Conservation (phyloP, 1,284 basidiomycete species). For the Phlebopus sp. region DNA sequence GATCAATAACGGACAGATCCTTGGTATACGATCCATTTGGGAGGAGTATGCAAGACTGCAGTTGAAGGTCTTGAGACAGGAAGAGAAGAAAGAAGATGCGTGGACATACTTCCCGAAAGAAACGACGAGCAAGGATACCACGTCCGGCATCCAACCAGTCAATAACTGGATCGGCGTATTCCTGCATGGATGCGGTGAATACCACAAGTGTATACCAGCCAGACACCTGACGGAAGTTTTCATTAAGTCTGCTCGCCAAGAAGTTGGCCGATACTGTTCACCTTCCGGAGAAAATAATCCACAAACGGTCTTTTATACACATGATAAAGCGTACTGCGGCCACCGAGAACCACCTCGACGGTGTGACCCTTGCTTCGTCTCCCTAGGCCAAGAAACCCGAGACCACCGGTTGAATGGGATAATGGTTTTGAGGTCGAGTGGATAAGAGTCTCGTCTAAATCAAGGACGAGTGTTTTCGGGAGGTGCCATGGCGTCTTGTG, state of each 20-base stretch:
- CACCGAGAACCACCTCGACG: slow-evolving; percentile 94
- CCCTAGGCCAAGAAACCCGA: slow-evolving; percentile 63
- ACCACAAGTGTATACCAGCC: slow-evolving; percentile 99
- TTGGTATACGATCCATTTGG: slow-evolving; percentile 95
- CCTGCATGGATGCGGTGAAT: slow-evolving; percentile 98
- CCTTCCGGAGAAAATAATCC: slow-evolving; percentile 94
- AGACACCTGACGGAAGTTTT: slow-evolving; percentile 67
- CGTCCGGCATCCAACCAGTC: slow-evolving; percentile 98
- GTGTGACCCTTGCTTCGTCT: slow-evolving; percentile 74
- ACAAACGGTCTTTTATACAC: slow-evolving; percentile 98
- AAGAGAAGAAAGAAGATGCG: slow-evolving; percentile 2
- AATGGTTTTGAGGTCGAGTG: slow-evolving; percentile 91
- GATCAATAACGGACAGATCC: slow-evolving; percentile 84
- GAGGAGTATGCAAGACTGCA: slow-evolving; percentile 85
- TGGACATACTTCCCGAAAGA: slow-evolving; percentile 85
- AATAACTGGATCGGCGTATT: slow-evolving; percentile 99
- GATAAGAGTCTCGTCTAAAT: slow-evolving; percentile 97
- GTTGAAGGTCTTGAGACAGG: slow-evolving; percentile 1
- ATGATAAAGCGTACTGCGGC: slow-evolving; percentile 90
- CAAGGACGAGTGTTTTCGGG: slow-evolving; percentile 91
- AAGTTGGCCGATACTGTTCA: slow-evolving; percentile 29
- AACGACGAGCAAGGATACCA: slow-evolving; percentile 81
- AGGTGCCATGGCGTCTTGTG: slow-evolving; percentile 71
- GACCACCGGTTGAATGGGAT: slow-evolving; percentile 44
- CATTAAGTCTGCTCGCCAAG: slow-evolving; percentile 7